phyloP scores from a whole-genome alignment of 192 early-diverging fungal genomes.

The Podila minutissima region DNA sequence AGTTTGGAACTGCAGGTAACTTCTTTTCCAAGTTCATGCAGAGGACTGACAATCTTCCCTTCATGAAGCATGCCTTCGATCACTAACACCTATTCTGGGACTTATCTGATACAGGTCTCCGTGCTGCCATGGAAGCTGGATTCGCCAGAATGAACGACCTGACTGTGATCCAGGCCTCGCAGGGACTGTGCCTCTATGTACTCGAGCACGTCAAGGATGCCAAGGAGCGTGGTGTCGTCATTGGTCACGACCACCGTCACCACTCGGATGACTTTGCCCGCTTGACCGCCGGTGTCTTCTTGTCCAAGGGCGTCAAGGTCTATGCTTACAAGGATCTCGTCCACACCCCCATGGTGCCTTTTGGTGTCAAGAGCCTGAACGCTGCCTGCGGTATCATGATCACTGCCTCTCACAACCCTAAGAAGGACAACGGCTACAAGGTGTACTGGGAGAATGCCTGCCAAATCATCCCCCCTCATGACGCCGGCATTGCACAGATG shows the following conservation, averaged over 20 bases:
- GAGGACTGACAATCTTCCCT: not conserved
- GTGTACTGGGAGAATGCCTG: constrained; percentile 91
- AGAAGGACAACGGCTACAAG: constrained; percentile 93
- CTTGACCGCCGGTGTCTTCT: constrained; percentile 85
- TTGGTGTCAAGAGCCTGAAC: constrained; percentile 76
- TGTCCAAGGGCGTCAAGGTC: constrained; percentile 81
- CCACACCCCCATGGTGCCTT: constrained; percentile 92
- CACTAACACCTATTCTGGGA: not conserved
- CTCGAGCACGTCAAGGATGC: constrained; percentile 65
- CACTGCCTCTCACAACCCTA: constrained; percentile 95
- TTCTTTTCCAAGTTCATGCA: not conserved
- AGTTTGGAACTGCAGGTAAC: constrained; percentile 87
- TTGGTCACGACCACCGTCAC: constrained; percentile 96
- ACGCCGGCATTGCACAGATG: constrained; percentile 78
- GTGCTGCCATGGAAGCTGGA: constrained; percentile 94
- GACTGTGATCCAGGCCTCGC: constrained; percentile 93
- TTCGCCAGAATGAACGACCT: constrained; percentile 93
- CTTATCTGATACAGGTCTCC: constrained; percentile 64
- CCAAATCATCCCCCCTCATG: constrained; percentile 92
- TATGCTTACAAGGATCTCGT: constrained; percentile 78
- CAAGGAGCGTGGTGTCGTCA: constrained; percentile 80
- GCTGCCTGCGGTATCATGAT: constrained; percentile 94
- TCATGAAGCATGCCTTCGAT: not conserved
- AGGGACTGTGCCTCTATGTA: constrained; percentile 83
- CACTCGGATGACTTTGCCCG: constrained; percentile 85